These are phyloP conservation scores for Imleria badia DNA, from an alignment of 768 basidiomycete species.

Conservation along the genomic window DNA sequence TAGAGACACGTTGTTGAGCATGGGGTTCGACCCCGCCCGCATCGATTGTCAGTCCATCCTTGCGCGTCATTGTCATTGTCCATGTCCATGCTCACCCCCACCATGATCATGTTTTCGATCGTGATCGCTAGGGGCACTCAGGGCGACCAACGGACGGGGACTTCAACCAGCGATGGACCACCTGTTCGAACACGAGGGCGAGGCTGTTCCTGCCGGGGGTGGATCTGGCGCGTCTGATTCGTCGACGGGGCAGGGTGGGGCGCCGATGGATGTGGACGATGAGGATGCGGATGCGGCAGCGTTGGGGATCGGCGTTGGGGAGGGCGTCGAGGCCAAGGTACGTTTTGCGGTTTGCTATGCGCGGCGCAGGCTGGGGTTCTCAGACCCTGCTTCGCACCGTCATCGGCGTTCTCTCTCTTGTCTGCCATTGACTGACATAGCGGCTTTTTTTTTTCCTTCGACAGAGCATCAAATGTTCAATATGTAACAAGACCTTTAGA, in stretches of 20 bases:
- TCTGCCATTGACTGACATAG: not conserved
- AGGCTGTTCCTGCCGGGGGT: constrained; percentile 65
- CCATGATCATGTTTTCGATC: not conserved
- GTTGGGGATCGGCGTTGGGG: constrained; percentile 36
- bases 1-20: constrained; percentile 71
- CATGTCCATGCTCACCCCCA: not conserved
- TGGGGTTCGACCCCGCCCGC: constrained; percentile 85
- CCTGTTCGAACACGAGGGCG: constrained; percentile 74
- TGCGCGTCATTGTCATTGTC: not conserved
- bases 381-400: not conserved
- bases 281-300: constrained; percentile 69
- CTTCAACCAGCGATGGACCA: constrained; percentile 92
- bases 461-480: constrained; percentile 76
- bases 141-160: constrained; percentile 79
- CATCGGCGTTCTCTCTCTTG: no score
- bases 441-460: no score
- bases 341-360: no score
- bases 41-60: constrained; percentile 70
- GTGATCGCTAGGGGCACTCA: constrained; percentile 71
- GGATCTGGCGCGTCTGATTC: constrained; percentile 19
- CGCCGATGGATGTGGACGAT: constrained; percentile 56
- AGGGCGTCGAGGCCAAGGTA: constrained; percentile 68
- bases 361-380: no score
- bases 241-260: constrained; percentile 6
- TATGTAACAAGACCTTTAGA: constrained; percentile 84